phyloP scores from a whole-genome alignment of 345 rosid genomes.

The Syzygium jambos region DNA sequence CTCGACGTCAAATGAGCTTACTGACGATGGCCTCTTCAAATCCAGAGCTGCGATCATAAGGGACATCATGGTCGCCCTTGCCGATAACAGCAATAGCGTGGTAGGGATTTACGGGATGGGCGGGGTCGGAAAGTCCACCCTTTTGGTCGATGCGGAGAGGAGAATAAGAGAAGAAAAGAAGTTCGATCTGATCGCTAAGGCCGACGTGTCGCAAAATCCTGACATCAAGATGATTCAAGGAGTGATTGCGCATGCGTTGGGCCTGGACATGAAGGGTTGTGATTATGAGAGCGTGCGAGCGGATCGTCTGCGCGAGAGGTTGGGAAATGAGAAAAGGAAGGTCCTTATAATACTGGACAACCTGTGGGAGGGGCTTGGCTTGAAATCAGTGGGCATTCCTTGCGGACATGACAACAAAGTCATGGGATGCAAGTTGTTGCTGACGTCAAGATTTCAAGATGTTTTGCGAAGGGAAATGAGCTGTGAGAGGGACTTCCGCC shows the following conservation, averaged over 20 bases:
- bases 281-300: rapidly evolving
- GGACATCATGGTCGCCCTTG: neutral
- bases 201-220: neutral
- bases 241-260: neutral
- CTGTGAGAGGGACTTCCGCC: no score
- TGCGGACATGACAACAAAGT: no score
- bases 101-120: neutral
- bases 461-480: no score
- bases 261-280: neutral
- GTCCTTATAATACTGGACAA: no score
- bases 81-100: neutral
- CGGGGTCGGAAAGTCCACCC: neutral
- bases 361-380: no score
- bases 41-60: rapidly evolving
- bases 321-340: rapidly evolving
- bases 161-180: rapidly evolving
- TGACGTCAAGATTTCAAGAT: no score
- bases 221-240: neutral
- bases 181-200: neutral
- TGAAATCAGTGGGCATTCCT: no score
- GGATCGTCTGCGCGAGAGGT: neutral
- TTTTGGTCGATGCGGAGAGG: neutral
- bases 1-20: rapidly evolving
- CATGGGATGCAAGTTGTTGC: no score
- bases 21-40: neutral